Base-by-base conservation (phyloP, 1,139 yeast species). In the Kazachstania sp. region DNA sequence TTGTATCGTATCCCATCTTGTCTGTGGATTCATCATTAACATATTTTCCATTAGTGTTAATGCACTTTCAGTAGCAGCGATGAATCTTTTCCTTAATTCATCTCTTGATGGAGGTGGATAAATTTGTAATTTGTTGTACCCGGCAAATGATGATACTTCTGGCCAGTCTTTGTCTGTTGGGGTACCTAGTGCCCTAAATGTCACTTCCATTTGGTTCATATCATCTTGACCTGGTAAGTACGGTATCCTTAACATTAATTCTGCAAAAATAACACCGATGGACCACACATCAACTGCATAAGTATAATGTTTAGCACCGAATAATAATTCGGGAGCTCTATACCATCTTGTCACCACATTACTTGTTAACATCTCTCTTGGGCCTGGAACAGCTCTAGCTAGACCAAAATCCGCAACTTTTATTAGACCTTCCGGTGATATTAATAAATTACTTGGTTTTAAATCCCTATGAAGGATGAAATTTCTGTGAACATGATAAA, bases 261-360 rank as follows among this genome's bases (percentile, higher is more conserved):
- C 98, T 0, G 97, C 97, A 70, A 88, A 90, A n/a, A 92, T 90
- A 5, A 86, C 79, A 1, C 98, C 98, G 18, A 88, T 81, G 0
- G 96, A 86, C 98, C 98, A 92, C 2, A 87, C 72, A 66, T 92
- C 98, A 2, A 92, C 78, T 0, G 95, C 95, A 1, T 78, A 81
- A 0, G 95, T 85, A 60, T 92, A 92, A 62, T 87, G 95, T 46
- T 80, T 77, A 1, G 97, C 90, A 0, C 96, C 96, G 62, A 90
- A 83, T 37, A 92, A 68, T 44, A 92, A 71, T 59, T 92, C 98
- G 0, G 98, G 98, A 0, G 97, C 95, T 47, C 97, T 71, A 67
- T 92, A 92, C 98, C 98, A 92, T 51, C 97, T 71, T 2, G 99
- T 92, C 2, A 92, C 99, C 9, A 92, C 98, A 54, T 90, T 90